These are phyloP conservation scores for Botrytis fabae DNA, from an alignment of 2,329 filamentous ascomycete genomes.

Conservation along the genomic window DNA sequence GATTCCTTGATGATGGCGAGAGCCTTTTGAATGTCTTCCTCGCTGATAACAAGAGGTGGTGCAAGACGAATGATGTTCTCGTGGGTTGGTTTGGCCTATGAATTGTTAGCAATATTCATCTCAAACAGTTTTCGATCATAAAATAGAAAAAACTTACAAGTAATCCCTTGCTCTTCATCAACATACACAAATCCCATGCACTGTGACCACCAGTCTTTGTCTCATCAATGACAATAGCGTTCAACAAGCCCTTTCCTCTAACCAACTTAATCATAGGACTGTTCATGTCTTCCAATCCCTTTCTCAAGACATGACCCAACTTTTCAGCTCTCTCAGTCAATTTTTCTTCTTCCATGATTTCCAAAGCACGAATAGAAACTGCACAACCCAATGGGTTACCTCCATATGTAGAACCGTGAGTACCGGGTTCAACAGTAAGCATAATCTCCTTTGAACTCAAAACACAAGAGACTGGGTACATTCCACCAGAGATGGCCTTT, in stretches of 20 bases:
- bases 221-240: conserved; percentile 96
- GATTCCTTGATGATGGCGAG: conserved; percentile 79
- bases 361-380: conserved; percentile 90
- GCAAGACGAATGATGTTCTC: conserved; percentile 98
- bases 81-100: conserved; percentile 93
- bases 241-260: conserved; percentile 89
- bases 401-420: conserved; percentile 97
- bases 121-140: too few species aligned
- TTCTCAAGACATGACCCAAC: conserved; percentile 80
- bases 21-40: conserved; percentile 78
- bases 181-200: conserved; percentile 94
- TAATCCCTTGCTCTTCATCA: conserved; percentile 93
- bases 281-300: conserved; percentile 72
- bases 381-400: conserved; percentile 95
- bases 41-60: conserved; percentile 92
- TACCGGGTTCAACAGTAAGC: conserved; percentile 93
- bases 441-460: conserved; percentile 87
- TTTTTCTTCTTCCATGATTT: conserved; percentile 89
- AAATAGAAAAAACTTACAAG: conserved; percentile 60
- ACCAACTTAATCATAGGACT: conserved; percentile 79
- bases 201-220: conserved; percentile 78
- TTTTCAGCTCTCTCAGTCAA: conserved; percentile 80
- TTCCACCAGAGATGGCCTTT: conserved; percentile 96
- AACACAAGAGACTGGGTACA: conserved; percentile 98
- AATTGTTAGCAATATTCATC: neutral